Evolutionary conservation across 345 rosid genomes (phyloP).

Genomic region (Euphorbia pulcherrima): DNA sequence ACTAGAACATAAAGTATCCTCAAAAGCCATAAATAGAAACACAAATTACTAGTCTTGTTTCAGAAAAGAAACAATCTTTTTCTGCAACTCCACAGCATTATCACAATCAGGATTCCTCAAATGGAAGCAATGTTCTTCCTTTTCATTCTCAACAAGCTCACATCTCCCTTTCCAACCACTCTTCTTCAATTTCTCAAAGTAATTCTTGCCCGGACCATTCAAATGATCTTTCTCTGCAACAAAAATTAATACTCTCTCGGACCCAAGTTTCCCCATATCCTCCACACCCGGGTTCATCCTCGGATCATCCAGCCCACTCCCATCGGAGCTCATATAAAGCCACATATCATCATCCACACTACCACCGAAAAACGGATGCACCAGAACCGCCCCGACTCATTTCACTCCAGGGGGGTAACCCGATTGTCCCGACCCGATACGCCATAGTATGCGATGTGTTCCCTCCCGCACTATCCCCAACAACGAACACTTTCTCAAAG

Average conservation of each 20-base stretch:
- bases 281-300: slow-evolving; percentile 36
- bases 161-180: slow-evolving; percentile 37
- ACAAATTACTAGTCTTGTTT: slow-evolving; percentile 15
- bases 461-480: slow-evolving; percentile 17
- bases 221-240: slow-evolving; percentile 40
- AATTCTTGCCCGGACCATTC: slow-evolving; percentile 12
- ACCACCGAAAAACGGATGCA: slow-evolving; percentile 47
- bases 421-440: slow-evolving; percentile 27
- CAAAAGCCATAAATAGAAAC: neutral
- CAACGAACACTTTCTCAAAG: slow-evolving; percentile 14
- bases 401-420: slow-evolving; percentile 24
- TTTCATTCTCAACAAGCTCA: slow-evolving; percentile 25
- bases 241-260: slow-evolving; percentile 32
- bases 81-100: slow-evolving; percentile 4
- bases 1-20: no score
- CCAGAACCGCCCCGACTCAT: slow-evolving; percentile 32
- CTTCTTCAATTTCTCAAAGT: slow-evolving; percentile 29
- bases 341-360: slow-evolving; percentile 36
- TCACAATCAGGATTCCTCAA: neutral
- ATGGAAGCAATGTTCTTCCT: slow-evolving; percentile 31
- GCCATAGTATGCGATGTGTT: slow-evolving; percentile 20
- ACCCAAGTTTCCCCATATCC: slow-evolving; percentile 34
- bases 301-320: slow-evolving; percentile 37
- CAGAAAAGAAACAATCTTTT: slow-evolving; percentile 7
- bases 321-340: slow-evolving; percentile 37